Percentiles rank a stretch among this genome's conserved stretches.
Conservation (phyloP, 208 protist species). For the Tritrichomonas musculus region DNA sequence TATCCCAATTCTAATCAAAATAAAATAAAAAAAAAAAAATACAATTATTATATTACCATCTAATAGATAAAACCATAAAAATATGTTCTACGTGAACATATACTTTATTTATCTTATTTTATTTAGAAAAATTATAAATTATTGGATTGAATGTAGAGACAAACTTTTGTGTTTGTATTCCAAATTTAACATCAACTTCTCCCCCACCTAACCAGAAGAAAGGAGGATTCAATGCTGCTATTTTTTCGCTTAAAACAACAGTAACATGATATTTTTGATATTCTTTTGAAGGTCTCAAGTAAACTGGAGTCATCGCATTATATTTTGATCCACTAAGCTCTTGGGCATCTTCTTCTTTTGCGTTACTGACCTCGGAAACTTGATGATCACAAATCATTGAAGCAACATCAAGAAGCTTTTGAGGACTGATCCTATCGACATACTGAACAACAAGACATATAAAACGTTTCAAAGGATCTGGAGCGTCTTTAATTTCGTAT, state of each 20-base stretch:
- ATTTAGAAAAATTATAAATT: background rate
- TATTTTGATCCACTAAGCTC: background rate
- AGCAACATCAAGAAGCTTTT: background rate
- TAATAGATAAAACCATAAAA: too few relatives aligned
- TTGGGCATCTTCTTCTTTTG: background rate
- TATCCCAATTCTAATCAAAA: too few relatives aligned
- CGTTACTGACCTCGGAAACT: background rate
- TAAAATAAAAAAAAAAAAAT: too few relatives aligned
- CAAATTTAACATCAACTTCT: background rate
- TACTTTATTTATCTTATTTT: background rate
- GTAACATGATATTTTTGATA: background rate
- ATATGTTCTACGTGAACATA: too few relatives aligned
- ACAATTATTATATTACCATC: too few relatives aligned
- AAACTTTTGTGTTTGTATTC: background rate
- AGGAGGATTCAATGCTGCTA: background rate
- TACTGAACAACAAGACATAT: background rate
- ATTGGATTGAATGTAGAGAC: background rate
- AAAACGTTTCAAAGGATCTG: background rate
- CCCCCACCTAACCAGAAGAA: background rate
- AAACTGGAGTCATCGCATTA: slow-evolving; percentile 28
- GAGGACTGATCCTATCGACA: background rate
- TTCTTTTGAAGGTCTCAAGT: background rate
- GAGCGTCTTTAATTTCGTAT: background rate
- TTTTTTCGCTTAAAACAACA: background rate
- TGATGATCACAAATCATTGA: background rate